Percentiles rank a stretch among this genome's conserved stretches.
These are phyloP conservation scores for Colletotrichum sp. DNA, from an alignment of 2,329 filamentous ascomycete genomes.

Conservation along the genomic window DNA sequence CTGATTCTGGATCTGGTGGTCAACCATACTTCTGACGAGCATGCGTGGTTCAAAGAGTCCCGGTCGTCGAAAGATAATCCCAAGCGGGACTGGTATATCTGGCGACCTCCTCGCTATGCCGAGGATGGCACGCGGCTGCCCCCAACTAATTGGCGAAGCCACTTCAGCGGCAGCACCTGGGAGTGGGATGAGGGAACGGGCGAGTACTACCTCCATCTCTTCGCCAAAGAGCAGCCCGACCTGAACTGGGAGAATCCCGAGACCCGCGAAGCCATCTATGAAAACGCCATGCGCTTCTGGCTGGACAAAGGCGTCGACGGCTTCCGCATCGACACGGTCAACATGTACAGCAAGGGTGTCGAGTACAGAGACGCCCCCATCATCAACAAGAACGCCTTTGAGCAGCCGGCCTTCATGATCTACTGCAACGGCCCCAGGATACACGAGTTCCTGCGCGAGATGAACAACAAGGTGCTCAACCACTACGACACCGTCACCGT, in stretches of 20 bases:
- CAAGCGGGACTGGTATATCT: constrained; percentile 74
- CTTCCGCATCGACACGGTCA: constrained; percentile 78
- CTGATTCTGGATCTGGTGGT: constrained; percentile 78
- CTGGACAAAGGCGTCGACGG: constrained; percentile 74
- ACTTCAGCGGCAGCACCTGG: constrained; percentile 69
- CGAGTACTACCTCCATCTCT: constrained; percentile 81
- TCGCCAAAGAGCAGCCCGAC: constrained; percentile 78
- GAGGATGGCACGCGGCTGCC: constrained; percentile 66
- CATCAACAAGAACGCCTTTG: constrained; percentile 46
- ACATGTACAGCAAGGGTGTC: constrained; percentile 71
- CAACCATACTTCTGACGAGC: constrained; percentile 77
- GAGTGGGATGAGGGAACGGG: constrained; percentile 73
- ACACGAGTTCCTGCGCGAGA: constrained; percentile 71
- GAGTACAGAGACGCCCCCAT: constrained; percentile 64
- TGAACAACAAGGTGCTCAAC: constrained; percentile 61
- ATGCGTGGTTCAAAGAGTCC: constrained; percentile 74
- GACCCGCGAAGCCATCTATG: constrained; percentile 72
- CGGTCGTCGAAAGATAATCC: constrained; percentile 63
- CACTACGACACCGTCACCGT: constrained; percentile 73
- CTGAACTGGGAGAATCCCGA: constrained; percentile 83
- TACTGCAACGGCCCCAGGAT: constrained; percentile 73
- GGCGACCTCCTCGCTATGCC: constrained; percentile 56
- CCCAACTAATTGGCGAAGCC: constrained; percentile 77
- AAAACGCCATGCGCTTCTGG: constrained; percentile 79
- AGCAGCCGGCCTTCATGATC: constrained; percentile 59